These are phyloP conservation scores for Fusarium pseudograminearum DNA, from an alignment of 2,329 filamentous ascomycete species.

Conservation along the genomic window DNA sequence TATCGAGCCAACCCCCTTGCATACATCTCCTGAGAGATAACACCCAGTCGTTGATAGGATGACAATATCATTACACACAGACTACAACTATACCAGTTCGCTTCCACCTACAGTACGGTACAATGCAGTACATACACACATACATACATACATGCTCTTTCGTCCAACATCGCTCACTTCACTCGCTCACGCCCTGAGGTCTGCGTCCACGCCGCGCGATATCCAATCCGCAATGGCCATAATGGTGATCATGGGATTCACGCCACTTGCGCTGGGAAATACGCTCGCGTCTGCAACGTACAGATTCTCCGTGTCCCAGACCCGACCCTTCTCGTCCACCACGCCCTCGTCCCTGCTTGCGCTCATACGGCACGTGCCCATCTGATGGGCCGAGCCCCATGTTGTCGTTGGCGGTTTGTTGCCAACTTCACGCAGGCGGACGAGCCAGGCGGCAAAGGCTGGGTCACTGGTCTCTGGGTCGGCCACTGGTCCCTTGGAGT, in stretches of 20 bases:
- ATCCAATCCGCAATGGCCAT: slow-evolving; percentile 79
- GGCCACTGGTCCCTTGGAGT: slow-evolving; percentile 35
- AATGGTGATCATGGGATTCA: slow-evolving; percentile 84
- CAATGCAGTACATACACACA: background rate
- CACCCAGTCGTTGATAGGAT: slow-evolving; percentile 32
- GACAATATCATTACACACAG: slow-evolving; percentile 20
- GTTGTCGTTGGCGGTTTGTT: slow-evolving; percentile 63
- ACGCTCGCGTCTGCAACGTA: slow-evolving; percentile 81
- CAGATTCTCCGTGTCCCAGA: slow-evolving; percentile 75
- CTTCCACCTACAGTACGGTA: slow-evolving; percentile 6
- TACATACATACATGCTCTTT: slow-evolving; percentile 6
- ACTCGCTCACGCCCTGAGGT: slow-evolving; percentile 48
- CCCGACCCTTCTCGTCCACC: slow-evolving; percentile 67
- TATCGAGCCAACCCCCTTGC: slow-evolving; percentile 23
- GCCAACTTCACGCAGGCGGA: slow-evolving; percentile 60
- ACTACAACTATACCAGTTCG: slow-evolving; percentile 12
- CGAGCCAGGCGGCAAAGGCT: slow-evolving; percentile 72
- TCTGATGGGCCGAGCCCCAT: slow-evolving; percentile 83
- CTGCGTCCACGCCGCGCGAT: slow-evolving; percentile 66
- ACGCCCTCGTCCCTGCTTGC: slow-evolving; percentile 63
- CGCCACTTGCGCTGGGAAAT: slow-evolving; percentile 80
- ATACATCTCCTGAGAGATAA: slow-evolving; percentile 14
- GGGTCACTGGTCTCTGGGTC: slow-evolving; percentile 67
- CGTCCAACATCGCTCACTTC: background rate
- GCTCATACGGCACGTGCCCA: slow-evolving; percentile 82